Evolutionary conservation across 805 yeast species (phyloP), one percentile per base, ranked within the genome.

Genomic region (Candida taoyuanica): DNA sequence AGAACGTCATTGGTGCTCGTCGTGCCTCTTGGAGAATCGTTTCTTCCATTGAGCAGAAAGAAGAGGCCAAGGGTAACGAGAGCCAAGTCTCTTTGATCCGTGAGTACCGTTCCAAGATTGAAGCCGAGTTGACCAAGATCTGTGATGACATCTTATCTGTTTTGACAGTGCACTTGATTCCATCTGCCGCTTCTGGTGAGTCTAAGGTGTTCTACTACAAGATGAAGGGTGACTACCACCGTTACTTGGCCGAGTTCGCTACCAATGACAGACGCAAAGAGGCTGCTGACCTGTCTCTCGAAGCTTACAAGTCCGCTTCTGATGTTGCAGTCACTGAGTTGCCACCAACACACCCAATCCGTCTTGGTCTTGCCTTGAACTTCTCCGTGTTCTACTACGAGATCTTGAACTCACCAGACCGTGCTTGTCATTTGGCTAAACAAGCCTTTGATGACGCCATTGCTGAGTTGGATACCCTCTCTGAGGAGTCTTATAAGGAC

Each of bases 21-120:
- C 89, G 98, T 73, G 98, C 98, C 43, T 87, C 96, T 32, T 93
- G 98, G 98, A 85, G 98, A 78, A 88, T 93, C 61, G 96, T 93
- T 37, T 88, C 96, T 27, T 87, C 97, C 33, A 91, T 91, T 59
- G 98, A 91, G 70, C 97, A 91, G 71, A 89, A 88, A 72, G 98
- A 91, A 71, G 97, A 89, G 68, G 83, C 88, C 55, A 89, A 89
- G 72, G 96, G 95, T 62, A 86, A 87, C 63, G 94, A 85, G 59
- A 71, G 79, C 53, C 97, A 93, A 71, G 96, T 88, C 46, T 60
- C 76, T 47, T 78, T 89, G 63, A 89, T 91, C 65, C 85, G 91
- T 69, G 91, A 85, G 46, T 89, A 93, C 76, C 91, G 97, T 71
- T 73, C 87, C 44, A 89, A 89, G 75, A 87, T 91, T 58, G 98